Base-by-base conservation (phyloP, 768 basidiomycete genomes). In the Suillus subluteus region DNA sequence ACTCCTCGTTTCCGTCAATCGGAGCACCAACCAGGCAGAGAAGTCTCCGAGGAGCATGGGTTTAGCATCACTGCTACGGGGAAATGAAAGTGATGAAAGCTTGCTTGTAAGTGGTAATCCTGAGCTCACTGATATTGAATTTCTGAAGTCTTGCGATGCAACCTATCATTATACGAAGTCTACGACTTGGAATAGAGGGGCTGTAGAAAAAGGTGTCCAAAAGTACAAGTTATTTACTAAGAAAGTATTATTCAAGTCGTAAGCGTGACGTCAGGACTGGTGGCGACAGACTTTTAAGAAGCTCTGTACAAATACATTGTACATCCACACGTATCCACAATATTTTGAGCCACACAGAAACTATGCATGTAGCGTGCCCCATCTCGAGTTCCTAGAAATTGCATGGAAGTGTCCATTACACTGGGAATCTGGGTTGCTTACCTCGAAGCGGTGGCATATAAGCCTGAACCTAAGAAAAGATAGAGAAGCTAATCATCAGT, bases 11-110 rank as follows among this genome's bases (percentile, higher is more conserved):
- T 3, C 43, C 73, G 18, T 71, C 66, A 23, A 74, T 58, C 21
- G 66, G 21, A 6, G 72, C 46, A 16, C 52, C 26, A 3, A 26
- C 1, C 61, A 35, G 3, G 66, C 67, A 13, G 58, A 71, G 37
- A 66, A 66, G 5, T 63, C 46, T 48, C 62, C 69, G 62, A 74
- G 62, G 32, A 26, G 67, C 69, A 74, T 74, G 32, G 1, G 16
- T 18, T 16, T 59, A 2, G 26, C 26, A 41, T 40, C 40, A 3
- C 35, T 41, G 26, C 26, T 2, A 21, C 26, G 9, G 18, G 26
- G 41, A 11, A 43, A 61, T 21, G 23, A 59, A 59, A 26, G 38
- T 3, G 16, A 40, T 16, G 15, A 41, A 23, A 40, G 54, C 4
- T 30, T 1, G 26, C 9, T 30, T 30, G 16, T 18, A 8, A 26